Percentiles rank a stretch among this genome's conserved stretches.
These are phyloP conservation scores for Hydrangea macrophylla DNA, from an alignment of 148 eudicot species.

Conservation along the genomic window DNA sequence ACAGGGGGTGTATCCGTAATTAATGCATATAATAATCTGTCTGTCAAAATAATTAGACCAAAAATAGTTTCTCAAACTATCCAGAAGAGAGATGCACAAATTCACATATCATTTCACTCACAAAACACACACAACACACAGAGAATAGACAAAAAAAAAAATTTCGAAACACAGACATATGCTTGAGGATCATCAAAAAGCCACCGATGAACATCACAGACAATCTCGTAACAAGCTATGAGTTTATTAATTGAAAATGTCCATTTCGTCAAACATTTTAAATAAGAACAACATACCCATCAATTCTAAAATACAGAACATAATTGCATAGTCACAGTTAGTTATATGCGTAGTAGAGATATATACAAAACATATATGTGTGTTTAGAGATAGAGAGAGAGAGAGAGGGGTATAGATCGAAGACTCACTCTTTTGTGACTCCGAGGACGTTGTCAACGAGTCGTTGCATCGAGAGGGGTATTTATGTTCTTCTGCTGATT, in stretches of 20 bases:
- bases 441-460: slow-evolving; percentile 65
- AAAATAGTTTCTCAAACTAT: background rate
- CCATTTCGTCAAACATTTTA: background rate
- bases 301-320: too few species aligned
- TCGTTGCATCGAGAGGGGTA: slow-evolving; percentile 54
- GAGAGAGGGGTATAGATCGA: background rate
- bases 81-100: background rate
- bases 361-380: too few species aligned
- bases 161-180: too few species aligned
- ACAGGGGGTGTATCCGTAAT: too few species aligned
- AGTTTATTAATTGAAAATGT: background rate
- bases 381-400: background rate
- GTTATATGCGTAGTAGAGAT: too few species aligned
- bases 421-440: slow-evolving; percentile 61
- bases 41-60: background rate
- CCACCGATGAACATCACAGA: too few species aligned
- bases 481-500: background rate
- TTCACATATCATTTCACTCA: too few species aligned
- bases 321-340: too few species aligned
- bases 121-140: too few species aligned
- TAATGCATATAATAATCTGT: background rate
- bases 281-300: background rate
- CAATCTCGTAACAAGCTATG: too few species aligned
- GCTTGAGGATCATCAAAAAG: too few species aligned
- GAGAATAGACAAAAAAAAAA: background rate